A percentile compares a stretch with the other conserved stretches of the same genome.
Conservation (phyloP, 352 stramenopile genomes). For the Ophiocytium majus region DNA sequence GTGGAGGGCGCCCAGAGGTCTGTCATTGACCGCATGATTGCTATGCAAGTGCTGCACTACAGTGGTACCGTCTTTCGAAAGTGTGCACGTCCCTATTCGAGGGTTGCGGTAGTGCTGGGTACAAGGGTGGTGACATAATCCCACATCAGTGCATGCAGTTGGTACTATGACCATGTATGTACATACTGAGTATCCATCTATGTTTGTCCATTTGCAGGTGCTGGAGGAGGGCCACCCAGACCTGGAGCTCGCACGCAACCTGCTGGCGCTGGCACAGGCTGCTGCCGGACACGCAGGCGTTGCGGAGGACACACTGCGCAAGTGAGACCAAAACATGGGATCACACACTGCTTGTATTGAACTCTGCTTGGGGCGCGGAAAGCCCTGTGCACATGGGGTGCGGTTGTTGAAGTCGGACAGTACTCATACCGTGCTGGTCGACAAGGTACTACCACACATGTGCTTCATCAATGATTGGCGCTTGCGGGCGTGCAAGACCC, state of each 20-base stretch:
- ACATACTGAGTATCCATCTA: too few relatives aligned
- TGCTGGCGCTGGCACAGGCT: conserved; percentile 13
- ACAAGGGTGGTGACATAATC: too few relatives aligned
- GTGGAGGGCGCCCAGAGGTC: too few relatives aligned
- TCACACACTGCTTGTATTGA: neutral
- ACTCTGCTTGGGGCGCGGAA: neutral
- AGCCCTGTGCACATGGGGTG: neutral
- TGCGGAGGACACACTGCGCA: conserved; percentile 1
- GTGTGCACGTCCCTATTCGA: too few relatives aligned
- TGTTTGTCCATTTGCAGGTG: too few relatives aligned
- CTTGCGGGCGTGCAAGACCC: neutral
- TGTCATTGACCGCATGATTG: too few relatives aligned
- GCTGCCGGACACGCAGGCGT: neutral
- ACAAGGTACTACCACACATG: neutral
- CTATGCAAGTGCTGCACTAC: too few relatives aligned
- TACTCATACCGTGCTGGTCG: neutral
- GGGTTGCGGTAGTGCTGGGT: too few relatives aligned
- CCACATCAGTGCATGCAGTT: too few relatives aligned
- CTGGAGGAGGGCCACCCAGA: conserved; percentile 21
- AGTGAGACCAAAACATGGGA: neutral
- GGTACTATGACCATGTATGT: too few relatives aligned
- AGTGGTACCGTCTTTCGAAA: too few relatives aligned
- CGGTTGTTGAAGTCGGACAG: neutral
- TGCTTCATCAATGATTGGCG: neutral
- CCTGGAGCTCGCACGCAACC: conserved; percentile 10